A percentile compares a stretch with the other conserved stretches of the same genome.
Evolutionary conservation across 164 flowering plant genomes (phyloP).

Genomic region (Macadamia integrifolia): DNA sequence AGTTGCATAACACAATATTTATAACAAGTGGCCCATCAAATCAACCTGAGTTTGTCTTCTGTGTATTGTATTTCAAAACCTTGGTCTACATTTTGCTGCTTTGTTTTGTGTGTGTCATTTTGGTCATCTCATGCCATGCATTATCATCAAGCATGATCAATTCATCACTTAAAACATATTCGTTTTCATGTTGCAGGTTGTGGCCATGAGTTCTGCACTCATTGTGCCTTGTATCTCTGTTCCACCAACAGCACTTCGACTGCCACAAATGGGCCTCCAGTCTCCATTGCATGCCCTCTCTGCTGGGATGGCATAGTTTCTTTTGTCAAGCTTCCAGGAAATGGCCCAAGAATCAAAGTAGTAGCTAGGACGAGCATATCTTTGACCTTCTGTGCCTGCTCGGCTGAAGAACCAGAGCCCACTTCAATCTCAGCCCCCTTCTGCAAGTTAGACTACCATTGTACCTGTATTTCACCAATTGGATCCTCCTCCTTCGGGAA

Average conservation of each 20-base stretch:
- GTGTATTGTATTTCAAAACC: no score
- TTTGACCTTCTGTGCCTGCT: slow-evolving; percentile 59
- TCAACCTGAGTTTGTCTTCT: no score
- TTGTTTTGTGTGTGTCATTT: no score
- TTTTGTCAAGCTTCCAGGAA: slow-evolving; percentile 56
- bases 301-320: slow-evolving; percentile 87
- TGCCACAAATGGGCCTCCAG: slow-evolving; percentile 43
- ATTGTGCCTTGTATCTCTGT: slow-evolving; percentile 81
- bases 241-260: slow-evolving; percentile 51
- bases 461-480: slow-evolving; percentile 38
- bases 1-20: no score
- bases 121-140: no score
- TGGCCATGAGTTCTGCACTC: slow-evolving; percentile 82
- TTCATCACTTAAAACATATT: background rate
- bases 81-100: no score
- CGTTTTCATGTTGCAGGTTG: slow-evolving; percentile 55
- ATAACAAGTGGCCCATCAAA: no score
- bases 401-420: slow-evolving; percentile 38
- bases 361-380: slow-evolving; percentile 66
- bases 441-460: slow-evolving; percentile 48
- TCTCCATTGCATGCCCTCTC: slow-evolving; percentile 89
- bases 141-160: background rate
- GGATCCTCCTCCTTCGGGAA: slow-evolving; percentile 46
- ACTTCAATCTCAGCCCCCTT: slow-evolving; percentile 47
- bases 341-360: slow-evolving; percentile 36